These are phyloP conservation scores for Fusarium sp. DNA, from an alignment of 2,329 filamentous ascomycete species.

Conservation along the genomic window DNA sequence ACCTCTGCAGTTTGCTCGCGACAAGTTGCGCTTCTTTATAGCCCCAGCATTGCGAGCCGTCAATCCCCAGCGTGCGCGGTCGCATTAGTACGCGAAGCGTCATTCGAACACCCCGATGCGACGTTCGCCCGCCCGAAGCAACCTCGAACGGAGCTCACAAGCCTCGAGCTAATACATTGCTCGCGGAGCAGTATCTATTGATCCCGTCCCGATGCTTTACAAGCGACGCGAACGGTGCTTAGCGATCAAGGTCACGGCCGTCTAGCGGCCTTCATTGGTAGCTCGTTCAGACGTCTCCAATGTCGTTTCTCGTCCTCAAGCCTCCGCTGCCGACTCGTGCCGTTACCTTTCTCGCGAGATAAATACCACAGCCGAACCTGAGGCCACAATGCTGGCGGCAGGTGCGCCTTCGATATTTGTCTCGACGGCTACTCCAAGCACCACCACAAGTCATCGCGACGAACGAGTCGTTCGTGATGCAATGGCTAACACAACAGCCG, in stretches of 20 bases:
- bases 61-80: neutral
- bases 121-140: neutral
- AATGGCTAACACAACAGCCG: neutral
- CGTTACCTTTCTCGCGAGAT: rapidly evolving
- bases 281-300: neutral
- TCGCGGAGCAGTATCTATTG: rapidly evolving
- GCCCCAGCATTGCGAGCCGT: too few relatives aligned
- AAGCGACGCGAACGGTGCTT: neutral
- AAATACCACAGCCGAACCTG: neutral
- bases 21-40: neutral
- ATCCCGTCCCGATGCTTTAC: neutral
- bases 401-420: neutral
- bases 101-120: neutral
- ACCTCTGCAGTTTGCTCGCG: too few relatives aligned
- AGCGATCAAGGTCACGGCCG: neutral
- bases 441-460: neutral
- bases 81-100: neutral
- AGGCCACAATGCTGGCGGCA: neutral
- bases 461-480: neutral
- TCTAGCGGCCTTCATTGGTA: neutral
- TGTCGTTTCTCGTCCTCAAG: neutral
- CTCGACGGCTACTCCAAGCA: neutral
- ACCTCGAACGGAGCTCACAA: neutral
- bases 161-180: neutral
- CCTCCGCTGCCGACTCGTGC: neutral